phyloP scores from a whole-genome alignment of 495 filamentous ascomycete genomes.

The Xylaria nigripes region DNA sequence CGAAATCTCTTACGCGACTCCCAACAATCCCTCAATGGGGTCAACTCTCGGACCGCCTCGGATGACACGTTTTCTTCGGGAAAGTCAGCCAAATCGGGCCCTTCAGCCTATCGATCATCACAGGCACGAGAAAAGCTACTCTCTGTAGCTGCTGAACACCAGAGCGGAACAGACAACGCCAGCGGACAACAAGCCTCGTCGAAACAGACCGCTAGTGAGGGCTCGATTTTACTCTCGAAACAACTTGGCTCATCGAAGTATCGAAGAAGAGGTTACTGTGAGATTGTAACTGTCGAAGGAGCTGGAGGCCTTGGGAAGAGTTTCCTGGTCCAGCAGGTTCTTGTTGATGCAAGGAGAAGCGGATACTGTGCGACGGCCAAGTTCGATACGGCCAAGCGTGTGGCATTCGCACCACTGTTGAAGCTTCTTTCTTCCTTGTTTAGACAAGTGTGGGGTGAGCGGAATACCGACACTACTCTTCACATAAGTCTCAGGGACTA shows the following conservation, averaged over 20 bases:
- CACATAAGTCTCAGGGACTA: constrained; percentile 66
- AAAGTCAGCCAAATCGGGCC: constrained; percentile 29
- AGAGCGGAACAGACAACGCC: constrained; percentile 24
- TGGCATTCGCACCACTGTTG: constrained; percentile 76
- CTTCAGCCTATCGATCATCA: constrained; percentile 19
- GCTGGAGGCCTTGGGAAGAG: constrained; percentile 77
- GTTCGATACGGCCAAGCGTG: constrained; percentile 71
- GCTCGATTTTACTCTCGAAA: constrained; percentile 33
- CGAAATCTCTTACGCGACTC: constrained; percentile 33
- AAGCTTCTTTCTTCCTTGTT: constrained; percentile 74
- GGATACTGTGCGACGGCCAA: constrained; percentile 81
- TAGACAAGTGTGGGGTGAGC: constrained; percentile 85
- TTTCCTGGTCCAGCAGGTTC: constrained; percentile 67
- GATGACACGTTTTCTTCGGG: constrained; percentile 30
- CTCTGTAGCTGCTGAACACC: constrained; percentile 29
- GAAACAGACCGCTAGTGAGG: constrained; percentile 23
- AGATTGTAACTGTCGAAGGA: constrained; percentile 71
- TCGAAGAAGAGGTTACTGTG: constrained; percentile 59
- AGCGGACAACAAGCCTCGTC: constrained; percentile 26
- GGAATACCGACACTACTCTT: constrained; percentile 74
- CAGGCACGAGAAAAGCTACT: constrained; percentile 33
- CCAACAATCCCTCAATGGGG: constrained; percentile 23
- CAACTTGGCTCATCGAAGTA: constrained; percentile 48
- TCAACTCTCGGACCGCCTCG: constrained; percentile 25
- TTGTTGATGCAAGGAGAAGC: constrained; percentile 59